A percentile compares a stretch with the other conserved stretches of the same genome.
Conservation (phyloP, 495 filamentous ascomycete genomes). For the Collariella sp. region DNA sequence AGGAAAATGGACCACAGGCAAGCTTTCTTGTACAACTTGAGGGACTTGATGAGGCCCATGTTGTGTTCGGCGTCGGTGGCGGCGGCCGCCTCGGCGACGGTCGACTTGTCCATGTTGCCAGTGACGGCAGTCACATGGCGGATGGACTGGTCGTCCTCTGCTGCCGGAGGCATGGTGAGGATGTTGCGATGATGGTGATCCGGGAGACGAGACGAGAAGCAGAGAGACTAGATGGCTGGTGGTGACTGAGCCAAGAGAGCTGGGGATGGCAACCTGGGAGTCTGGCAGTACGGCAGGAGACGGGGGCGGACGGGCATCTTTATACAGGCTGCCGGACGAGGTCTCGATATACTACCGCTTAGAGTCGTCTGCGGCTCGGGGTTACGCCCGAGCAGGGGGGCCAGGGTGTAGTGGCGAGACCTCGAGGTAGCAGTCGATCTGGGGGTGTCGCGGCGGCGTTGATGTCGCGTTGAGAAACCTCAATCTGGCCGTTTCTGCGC, state of each 20-base stretch:
- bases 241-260: neutral
- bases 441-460: too few relatives aligned
- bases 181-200: neutral
- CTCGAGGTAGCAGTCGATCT: too few relatives aligned
- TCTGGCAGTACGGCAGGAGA: neutral
- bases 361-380: too few relatives aligned
- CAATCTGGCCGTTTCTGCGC: too few relatives aligned
- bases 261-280: neutral
- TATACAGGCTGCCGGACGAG: neutral
- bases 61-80: conserved; percentile 2
- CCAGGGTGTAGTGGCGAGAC: neutral
- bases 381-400: neutral
- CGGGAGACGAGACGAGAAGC: neutral
- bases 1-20: conserved; percentile 24
- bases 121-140: neutral
- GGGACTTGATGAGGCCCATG: conserved; percentile 18
- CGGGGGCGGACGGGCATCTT: neutral
- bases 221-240: neutral
- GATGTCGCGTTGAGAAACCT: too few relatives aligned
- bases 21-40: conserved; percentile 13
- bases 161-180: neutral
- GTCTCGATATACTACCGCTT: neutral
- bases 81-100: neutral
- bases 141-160: neutral
- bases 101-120: neutral